Evolutionary conservation across 1,284 basidiomycete genomes (phyloP), one percentile per base, ranked within the genome.

Genomic region (Flammula alnicola): DNA sequence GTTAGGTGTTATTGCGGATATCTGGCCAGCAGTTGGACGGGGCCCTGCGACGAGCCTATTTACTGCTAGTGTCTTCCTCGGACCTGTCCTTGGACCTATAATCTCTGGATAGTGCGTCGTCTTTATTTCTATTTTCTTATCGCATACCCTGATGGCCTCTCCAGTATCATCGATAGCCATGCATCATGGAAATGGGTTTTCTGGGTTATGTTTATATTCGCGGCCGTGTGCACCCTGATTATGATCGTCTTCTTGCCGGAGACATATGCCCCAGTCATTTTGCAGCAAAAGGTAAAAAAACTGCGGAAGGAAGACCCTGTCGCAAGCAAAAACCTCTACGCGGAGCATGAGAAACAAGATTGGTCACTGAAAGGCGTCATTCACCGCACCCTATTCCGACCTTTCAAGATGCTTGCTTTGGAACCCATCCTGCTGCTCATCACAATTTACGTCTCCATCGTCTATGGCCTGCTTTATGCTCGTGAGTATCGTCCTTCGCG

Each of bases 371-470:
- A 62, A 14, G 78, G 79, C 7, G 63, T 88, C 31, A 30, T 83
- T 5, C 68, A 78, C 40, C 75, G 80, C 10, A 86, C 84, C 0
- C 44, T 88, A 20, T 75, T 76, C 54, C 74, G 84, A 0, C 86
- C 86, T 1, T 83, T 86, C 68, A 63, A 76, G 40, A 88, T 90
- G 83, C 75, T 91, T 36, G 61, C 66, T 4, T 71, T 75, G 51
- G 88, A 91, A 63, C 84, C 85, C 3, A 86, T 89, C 53, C 68
- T 91, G 16, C 67, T 87, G 6, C 72, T 87, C 14, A 73, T 86
- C 58, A 87, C 85, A 2, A 50, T 85, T 29, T 89, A 91, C 68
- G 77, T 91, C 10, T 80, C 83, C 10, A 63, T 88, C 47, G 79
- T 88, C 11, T 88, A 88, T 59, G 83, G 84, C 19, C 63, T 88